Evolutionary conservation across 169 alveolate species (phyloP), one percentile per base, ranked within the genome.

Genomic region (Plasmodium knowlesi): DNA sequence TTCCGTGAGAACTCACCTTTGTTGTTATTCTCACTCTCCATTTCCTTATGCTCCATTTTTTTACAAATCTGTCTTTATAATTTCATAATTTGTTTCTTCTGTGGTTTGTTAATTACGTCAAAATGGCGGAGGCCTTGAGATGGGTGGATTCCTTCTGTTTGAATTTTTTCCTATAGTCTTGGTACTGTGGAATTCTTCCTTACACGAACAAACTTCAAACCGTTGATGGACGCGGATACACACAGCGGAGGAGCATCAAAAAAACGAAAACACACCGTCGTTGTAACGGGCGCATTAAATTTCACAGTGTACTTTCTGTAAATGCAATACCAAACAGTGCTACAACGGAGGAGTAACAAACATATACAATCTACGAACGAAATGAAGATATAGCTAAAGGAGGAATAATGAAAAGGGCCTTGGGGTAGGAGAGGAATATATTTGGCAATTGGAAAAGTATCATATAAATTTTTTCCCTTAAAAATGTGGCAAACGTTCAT

Each of bases 11-110:
- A 61, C 86, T 61, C 67, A 86, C 93, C 53, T 86, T 73, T 83
- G 37, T 32, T 76, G 83, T 76, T 86, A 74, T 86, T 76, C 9
- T 72, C 85, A 86, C 67, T 84, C 30, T 72, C 30, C 67, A 86
- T 74, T 74, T 86, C 93, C 93, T 86, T 86, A 76, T 86, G 73
- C 67, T 86, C 93, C 93, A 86, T 86, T 70, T 86, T 86, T 86
- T 74, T 30, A 86, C 79, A 86, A 67, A 76, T 50, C 22, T 67
- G 34, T 71, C 67, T 86, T 76, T 86, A 74, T 37, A 74, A 53
- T 86, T 86, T 74, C 93, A 86, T 86, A 86, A 86, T 86, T 86
- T 86, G 79, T 53, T n/a, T 84, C 53, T 30, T 84, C 34, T 70
- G 19, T 9, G 43, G 30, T 84, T 72, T 25, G 25, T 43, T 28